Base-by-base conservation (phyloP, 495 filamentous ascomycete genomes). In the Glonium stellatum region DNA sequence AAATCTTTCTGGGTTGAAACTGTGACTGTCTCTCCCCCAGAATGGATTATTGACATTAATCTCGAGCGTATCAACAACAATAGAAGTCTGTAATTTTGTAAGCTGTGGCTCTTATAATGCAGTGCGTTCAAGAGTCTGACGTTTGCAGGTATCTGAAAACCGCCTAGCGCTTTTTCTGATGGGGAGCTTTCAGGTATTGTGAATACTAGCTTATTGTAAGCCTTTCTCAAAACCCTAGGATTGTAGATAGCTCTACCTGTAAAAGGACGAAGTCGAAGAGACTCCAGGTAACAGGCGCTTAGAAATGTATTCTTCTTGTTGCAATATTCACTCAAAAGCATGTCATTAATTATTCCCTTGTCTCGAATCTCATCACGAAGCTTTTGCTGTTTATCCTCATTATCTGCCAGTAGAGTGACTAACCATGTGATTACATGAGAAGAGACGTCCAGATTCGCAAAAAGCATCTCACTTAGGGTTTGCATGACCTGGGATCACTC, bases 361-460 rank as follows among this genome's bases (percentile, higher is more conserved):
- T 34, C 31, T 25, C 35, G 8, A 18, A 60, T 60, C 46, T 72
- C 70, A 10, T 58, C 47, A 1, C 64, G 67, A 9, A 77, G 58
- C 36, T 62, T n/a, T 1, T 55, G 44, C 52, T 78, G 73, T 4
- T 65, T 49, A 3, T 62, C 47, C 0, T 35, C 61, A 62, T 76
- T 15, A 0, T 66, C 59, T 4, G 73, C 76, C 0, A 79, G 63
- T 48, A 75, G 70, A 9, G 75, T 49, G 9, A 74, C 49, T 36
- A 60, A 68, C 73, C 73, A 78, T 0, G 73, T 68, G 2, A 77
- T 11, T 3, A 62, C 72, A 18, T 70, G 68, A 6, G 67, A 67
- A 0, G 75, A 74, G 3, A 78, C 75, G 55, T 79, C 77, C 0
- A 79, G 61, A 53, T 79, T 78, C 3, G 73, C 77, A 61, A 72